Evolutionary conservation across 345 rosid species (phyloP).

Genomic region (Clausena lansium): DNA sequence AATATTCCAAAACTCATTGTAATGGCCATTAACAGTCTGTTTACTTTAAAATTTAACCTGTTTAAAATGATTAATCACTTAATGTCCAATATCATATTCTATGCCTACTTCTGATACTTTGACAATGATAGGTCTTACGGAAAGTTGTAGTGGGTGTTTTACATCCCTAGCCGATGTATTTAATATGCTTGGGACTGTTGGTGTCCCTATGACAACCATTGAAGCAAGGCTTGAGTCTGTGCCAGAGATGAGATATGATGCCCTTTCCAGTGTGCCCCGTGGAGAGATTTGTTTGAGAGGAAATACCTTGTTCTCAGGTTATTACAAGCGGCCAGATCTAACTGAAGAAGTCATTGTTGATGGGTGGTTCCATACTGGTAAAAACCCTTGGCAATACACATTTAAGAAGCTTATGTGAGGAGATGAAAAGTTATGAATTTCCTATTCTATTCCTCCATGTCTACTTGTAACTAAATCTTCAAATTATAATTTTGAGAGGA

Average conservation of each 20-base stretch:
- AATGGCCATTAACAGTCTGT: constrained; percentile 1
- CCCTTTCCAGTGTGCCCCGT: constrained; percentile 56
- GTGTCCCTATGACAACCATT: constrained; percentile 83
- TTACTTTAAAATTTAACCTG: neutral
- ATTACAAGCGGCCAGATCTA: constrained; percentile 83
- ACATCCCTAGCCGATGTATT: constrained; percentile 71
- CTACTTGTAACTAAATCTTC: neutral
- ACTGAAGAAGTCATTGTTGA: constrained; percentile 76
- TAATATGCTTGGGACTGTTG: constrained; percentile 91
- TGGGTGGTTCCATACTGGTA: constrained; percentile 99
- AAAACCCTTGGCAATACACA: neutral
- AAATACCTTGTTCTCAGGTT: constrained; percentile 78
- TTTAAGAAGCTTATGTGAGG: neutral
- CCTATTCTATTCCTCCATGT: neutral
- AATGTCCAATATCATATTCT: neutral
- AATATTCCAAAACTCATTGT: neutral
- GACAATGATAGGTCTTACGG: constrained; percentile 71
- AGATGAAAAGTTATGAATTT: neutral
- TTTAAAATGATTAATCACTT: neutral
- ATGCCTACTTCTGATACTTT: neutral
- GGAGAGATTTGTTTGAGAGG: constrained; percentile 96
- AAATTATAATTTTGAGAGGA: constrained; percentile 5
- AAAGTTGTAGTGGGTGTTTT: constrained; percentile 87
- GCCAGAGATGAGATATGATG: constrained; percentile 94
- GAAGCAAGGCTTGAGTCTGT: constrained; percentile 92